These are phyloP conservation scores for Aspergillus texensis DNA, from an alignment of 2,329 filamentous ascomycete genomes.

Conservation along the genomic window DNA sequence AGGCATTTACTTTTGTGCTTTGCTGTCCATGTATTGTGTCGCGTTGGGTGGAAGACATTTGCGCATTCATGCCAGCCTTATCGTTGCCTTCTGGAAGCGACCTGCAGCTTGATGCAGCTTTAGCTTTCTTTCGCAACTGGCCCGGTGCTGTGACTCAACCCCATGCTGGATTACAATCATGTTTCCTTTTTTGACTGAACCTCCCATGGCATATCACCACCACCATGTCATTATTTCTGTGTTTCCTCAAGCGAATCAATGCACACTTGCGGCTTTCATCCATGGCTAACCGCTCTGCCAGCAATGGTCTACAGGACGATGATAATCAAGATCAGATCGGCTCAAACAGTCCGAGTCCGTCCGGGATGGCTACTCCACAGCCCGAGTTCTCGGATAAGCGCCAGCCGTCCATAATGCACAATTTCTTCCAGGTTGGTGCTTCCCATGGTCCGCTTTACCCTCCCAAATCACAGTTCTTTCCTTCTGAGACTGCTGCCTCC, in stretches of 20 bases:
- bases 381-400: constrained; percentile 94
- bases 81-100: constrained; percentile 9
- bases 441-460: constrained; percentile 67
- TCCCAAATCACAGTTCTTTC: constrained; percentile 43
- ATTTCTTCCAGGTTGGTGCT: constrained; percentile 99
- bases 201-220: not conserved
- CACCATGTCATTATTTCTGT: constrained; percentile 13
- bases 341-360: constrained; percentile 79
- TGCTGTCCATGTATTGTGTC: constrained; percentile 10
- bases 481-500: constrained; percentile 32
- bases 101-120: constrained; percentile 7
- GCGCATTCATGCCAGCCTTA: constrained; percentile 7
- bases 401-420: constrained; percentile 89
- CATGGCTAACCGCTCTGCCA: constrained; percentile 32
- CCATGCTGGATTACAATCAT: constrained; percentile 1
- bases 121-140: not conserved
- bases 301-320: constrained; percentile 41
- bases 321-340: constrained; percentile 55
- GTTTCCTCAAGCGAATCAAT: constrained; percentile 8
- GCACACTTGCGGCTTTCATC: not conserved
- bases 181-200: constrained; percentile 3
- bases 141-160: not conserved
- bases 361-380: constrained; percentile 88
- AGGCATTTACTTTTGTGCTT: constrained; percentile 6
- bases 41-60: constrained; percentile 14